phyloP scores from a whole-genome alignment of 805 yeast species.

The Candida cerambycidarum region DNA sequence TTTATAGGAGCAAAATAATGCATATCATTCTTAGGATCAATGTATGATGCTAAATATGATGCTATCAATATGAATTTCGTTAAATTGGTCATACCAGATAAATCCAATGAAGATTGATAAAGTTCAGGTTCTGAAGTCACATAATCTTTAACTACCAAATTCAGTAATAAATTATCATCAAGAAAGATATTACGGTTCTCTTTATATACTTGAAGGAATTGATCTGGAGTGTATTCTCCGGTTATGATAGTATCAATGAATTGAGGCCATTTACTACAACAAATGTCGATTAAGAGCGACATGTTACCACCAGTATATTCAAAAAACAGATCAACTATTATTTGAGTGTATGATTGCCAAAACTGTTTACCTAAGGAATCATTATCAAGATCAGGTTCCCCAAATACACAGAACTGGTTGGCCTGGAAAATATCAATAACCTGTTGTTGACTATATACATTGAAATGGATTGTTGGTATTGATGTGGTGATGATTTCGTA shows the following conservation, averaged over 20 bases:
- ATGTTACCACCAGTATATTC: slow-evolving; percentile 48
- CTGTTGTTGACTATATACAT: slow-evolving; percentile 36
- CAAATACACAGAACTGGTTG: slow-evolving; percentile 26
- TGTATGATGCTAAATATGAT: slow-evolving; percentile 79
- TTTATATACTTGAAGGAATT: slow-evolving; percentile 36
- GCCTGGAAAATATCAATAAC: slow-evolving; percentile 37
- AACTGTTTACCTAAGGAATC: slow-evolving; percentile 22
- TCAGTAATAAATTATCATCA: slow-evolving; percentile 30
- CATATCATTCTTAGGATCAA: slow-evolving; percentile 67
- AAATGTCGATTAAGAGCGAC: slow-evolving; percentile 31
- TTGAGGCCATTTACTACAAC: slow-evolving; percentile 32
- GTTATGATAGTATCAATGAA: slow-evolving; percentile 27
- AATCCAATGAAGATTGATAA: slow-evolving; percentile 17
- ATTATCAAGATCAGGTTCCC: slow-evolving; percentile 17
- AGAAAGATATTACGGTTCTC: slow-evolving; percentile 29
- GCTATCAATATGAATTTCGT: slow-evolving; percentile 77
- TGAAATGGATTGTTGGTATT: slow-evolving; percentile 43
- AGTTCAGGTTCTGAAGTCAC: slow-evolving; percentile 23
- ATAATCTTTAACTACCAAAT: slow-evolving; percentile 28
- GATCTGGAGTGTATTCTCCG: slow-evolving; percentile 23
- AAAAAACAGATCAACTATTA: slow-evolving; percentile 46
- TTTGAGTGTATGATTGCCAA: slow-evolving; percentile 44
- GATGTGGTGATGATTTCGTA: slow-evolving; percentile 35
- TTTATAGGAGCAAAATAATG: slow-evolving; percentile 64
- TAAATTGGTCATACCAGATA: slow-evolving; percentile 52